Evolutionary conservation across 768 basidiomycete genomes (phyloP).

Genomic region (Hericium alpestre): DNA sequence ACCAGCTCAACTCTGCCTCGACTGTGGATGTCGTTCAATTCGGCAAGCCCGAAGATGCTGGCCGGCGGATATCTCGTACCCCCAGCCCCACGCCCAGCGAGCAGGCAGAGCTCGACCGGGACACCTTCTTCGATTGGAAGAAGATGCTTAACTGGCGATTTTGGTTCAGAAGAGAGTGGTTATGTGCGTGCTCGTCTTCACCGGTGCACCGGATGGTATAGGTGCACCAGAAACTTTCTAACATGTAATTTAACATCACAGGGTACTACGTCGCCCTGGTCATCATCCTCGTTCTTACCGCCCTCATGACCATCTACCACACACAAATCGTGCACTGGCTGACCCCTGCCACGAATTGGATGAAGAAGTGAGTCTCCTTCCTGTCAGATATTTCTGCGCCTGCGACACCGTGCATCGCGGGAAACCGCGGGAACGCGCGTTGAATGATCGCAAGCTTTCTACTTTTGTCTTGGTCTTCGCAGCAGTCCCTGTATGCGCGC

Average conservation of each 20-base stretch:
- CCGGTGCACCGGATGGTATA: not conserved
- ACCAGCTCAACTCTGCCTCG: not conserved
- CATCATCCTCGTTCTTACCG: conserved; percentile 23
- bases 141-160: conserved; percentile 18
- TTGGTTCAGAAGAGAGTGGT: conserved; percentile 25
- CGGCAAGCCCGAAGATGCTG: conserved; percentile 5
- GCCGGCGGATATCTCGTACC: conserved; percentile 14
- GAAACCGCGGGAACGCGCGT: too few species aligned
- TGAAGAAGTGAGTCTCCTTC: conserved; percentile 42
- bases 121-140: conserved; percentile 21
- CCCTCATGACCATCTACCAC: conserved; percentile 35
- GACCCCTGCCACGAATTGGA: conserved; percentile 52
- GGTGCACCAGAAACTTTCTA: not conserved
- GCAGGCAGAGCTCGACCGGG: conserved; percentile 19
- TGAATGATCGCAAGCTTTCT: not conserved
- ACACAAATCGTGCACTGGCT: conserved; percentile 58
- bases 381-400: not conserved
- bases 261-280: conserved; percentile 25
- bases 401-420: not conserved
- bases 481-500: not conserved
- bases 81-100: conserved; percentile 28
- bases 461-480: not conserved
- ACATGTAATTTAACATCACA: conserved; percentile 3
- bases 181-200: conserved; percentile 18
- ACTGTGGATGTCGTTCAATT: not conserved